These are phyloP conservation scores for Schizochytrium sp. DNA, from an alignment of 108 stramenopile species.

Conservation along the genomic window DNA sequence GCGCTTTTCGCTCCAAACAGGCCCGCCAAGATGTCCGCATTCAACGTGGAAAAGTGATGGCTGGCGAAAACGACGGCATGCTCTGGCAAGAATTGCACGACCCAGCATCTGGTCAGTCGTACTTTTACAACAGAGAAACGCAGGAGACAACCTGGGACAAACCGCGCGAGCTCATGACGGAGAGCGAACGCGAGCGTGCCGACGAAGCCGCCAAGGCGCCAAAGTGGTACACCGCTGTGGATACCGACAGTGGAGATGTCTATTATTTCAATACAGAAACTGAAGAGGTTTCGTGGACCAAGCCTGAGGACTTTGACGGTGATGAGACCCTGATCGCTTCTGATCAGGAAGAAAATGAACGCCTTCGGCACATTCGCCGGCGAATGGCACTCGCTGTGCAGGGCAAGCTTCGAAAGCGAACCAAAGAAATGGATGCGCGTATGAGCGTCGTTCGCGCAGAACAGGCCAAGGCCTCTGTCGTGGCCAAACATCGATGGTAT, in stretches of 20 bases:
- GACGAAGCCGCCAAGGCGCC: not conserved
- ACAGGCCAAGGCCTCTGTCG: not conserved
- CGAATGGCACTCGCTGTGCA: not conserved
- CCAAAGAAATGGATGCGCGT: not conserved
- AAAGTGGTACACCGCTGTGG: not conserved
- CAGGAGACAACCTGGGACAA: not conserved
- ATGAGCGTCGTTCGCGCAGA: not conserved
- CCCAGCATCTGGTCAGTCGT: not conserved
- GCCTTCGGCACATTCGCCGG: not conserved
- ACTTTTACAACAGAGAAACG: not conserved
- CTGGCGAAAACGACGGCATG: not conserved
- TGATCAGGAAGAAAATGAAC: not conserved
- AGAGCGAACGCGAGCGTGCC: not conserved
- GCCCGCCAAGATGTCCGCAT: too few species aligned
- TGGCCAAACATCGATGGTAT: not conserved
- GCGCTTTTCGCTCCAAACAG: not conserved
- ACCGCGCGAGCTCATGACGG: not conserved
- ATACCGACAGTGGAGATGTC: not conserved
- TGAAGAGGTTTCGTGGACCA: not conserved
- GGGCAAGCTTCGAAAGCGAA: not conserved
- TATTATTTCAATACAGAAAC: not conserved
- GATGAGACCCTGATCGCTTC: not conserved
- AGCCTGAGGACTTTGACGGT: not conserved
- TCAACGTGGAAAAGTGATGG: too few species aligned
- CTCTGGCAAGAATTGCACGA: not conserved